phyloP scores from a whole-genome alignment of 306 rosid genomes.

The Vigna reflexopilosa region DNA sequence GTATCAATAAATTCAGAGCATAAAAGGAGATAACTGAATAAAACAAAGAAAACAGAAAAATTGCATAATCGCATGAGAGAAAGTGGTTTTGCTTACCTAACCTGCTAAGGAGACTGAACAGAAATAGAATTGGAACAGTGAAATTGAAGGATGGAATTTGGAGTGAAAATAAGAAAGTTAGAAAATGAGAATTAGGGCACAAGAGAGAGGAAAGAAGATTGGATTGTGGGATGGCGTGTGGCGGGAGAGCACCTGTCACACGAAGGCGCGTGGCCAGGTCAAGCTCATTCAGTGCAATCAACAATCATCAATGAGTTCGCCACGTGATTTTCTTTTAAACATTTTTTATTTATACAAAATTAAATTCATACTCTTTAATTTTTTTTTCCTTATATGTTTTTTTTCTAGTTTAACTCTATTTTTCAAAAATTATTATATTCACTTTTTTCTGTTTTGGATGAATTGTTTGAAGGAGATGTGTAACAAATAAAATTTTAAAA shows the following conservation, averaged over 20 bases:
- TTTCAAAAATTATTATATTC: no score
- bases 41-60: background rate
- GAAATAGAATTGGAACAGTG: conserved; percentile 28
- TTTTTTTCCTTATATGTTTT: no score
- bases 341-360: background rate
- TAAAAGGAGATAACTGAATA: conserved; percentile 5
- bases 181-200: conserved; percentile 38
- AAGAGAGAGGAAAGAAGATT: conserved; percentile 39
- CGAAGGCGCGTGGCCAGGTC: conserved; percentile 58
- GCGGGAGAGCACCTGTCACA: conserved; percentile 53
- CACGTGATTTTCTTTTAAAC: conserved; percentile 45
- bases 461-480: no score
- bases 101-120: background rate
- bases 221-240: conserved; percentile 50
- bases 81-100: conserved; percentile 28
- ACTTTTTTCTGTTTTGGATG: no score
- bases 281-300: conserved; percentile 19
- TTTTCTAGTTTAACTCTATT: no score
- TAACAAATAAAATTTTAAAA: no score
- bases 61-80: background rate
- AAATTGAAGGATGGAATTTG: background rate
- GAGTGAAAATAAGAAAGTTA: background rate
- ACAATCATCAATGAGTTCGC: conserved; percentile 37
- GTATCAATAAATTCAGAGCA: conserved; percentile 25
- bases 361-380: no score